Evolutionary conservation across 2,329 filamentous ascomycete species (phyloP), one percentile per base, ranked within the genome.

Genomic region (Drechmeria coniospora): DNA sequence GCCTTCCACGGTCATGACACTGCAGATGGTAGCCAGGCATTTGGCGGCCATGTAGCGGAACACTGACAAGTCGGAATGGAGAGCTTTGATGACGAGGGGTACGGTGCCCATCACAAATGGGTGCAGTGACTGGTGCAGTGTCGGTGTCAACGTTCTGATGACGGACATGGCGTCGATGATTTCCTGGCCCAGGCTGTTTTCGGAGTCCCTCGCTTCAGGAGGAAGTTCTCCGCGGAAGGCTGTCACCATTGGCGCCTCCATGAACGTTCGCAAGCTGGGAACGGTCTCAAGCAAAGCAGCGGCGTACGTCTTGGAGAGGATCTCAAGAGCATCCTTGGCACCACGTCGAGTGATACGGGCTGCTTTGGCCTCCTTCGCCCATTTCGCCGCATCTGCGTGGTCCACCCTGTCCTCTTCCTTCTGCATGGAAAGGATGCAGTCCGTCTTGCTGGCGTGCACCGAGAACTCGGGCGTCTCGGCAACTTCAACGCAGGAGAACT

Each of bases 391-490:
- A 56, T 95, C 87, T 1, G 79, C 73, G 43, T 94, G 86, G 42
- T 98, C 90, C 38, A 86, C 77, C 24, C 90, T 71, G 45, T 98
- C 90, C 53, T 98, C 90, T 47, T 98, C 90, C 54, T 98, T 98
- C 41, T 87, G 82, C 51, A 98, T 74, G 0, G 90, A 95, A 11
- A 98, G 57, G 31, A 98, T 90, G 10, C 78, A 77, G 37, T 75
- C 74, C 25, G 77, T 79, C 44, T 92, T 77, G 23, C 63, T 51
- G 2, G 79, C 79, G 44, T 95, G 90, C 16, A 80, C 76, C 4
- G 77, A 73, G 49, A 95, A 95, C 45, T 95, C 90, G 0, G 90
- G 90, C 0, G 92, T 98, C 51, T 98, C 92, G 1, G 90, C 87
- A 2, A 92, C 92, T 49, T 98, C 90, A 44, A 94, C 83, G 46